Percentiles rank a stretch among this genome's conserved stretches.
Evolutionary conservation across 495 filamentous ascomycete species (phyloP).

Genomic region (Xylaria cubensis): DNA sequence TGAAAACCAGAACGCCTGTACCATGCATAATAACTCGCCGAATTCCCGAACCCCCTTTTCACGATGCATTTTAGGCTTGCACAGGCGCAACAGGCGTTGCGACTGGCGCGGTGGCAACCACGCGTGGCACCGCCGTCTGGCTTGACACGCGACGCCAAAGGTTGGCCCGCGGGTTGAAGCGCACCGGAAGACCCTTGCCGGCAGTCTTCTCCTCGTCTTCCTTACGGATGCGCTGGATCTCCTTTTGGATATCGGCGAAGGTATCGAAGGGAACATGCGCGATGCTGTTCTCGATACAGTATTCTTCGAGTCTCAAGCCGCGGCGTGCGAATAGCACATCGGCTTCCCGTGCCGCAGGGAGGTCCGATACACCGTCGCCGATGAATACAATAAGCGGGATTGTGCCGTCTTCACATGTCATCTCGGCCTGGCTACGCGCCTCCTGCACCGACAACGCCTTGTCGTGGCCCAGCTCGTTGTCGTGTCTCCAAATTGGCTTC

Average conservation of each 20-base stretch:
- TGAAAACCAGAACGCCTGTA: constrained; percentile 35
- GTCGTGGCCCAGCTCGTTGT: constrained; percentile 72
- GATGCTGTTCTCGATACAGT: constrained; percentile 70
- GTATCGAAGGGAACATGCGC: constrained; percentile 70
- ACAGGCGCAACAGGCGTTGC: constrained; percentile 52
- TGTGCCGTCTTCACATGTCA: constrained; percentile 62
- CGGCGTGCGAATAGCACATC: constrained; percentile 78
- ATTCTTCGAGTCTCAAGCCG: constrained; percentile 73
- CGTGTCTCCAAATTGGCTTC: constrained; percentile 76
- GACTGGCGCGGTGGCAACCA: constrained; percentile 58
- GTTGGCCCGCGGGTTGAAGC: constrained; percentile 75
- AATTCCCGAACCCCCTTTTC: constrained; percentile 65
- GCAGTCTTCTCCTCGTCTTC: constrained; percentile 70
- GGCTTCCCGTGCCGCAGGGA: constrained; percentile 74
- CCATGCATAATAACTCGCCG: constrained; percentile 67
- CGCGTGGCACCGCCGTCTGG: constrained; percentile 59
- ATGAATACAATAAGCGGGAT: constrained; percentile 78
- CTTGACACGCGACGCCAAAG: constrained; percentile 72
- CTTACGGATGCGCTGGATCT: constrained; percentile 64
- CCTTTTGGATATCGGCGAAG: constrained; percentile 71
- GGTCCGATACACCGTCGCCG: constrained; percentile 78
- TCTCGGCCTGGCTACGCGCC: constrained; percentile 59
- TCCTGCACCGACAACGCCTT: constrained; percentile 71
- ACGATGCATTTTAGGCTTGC: constrained; percentile 42
- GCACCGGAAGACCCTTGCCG: constrained; percentile 65